These are phyloP conservation scores for Eruca vesicaria DNA, from an alignment of 441 rosid species.

Conservation along the genomic window DNA sequence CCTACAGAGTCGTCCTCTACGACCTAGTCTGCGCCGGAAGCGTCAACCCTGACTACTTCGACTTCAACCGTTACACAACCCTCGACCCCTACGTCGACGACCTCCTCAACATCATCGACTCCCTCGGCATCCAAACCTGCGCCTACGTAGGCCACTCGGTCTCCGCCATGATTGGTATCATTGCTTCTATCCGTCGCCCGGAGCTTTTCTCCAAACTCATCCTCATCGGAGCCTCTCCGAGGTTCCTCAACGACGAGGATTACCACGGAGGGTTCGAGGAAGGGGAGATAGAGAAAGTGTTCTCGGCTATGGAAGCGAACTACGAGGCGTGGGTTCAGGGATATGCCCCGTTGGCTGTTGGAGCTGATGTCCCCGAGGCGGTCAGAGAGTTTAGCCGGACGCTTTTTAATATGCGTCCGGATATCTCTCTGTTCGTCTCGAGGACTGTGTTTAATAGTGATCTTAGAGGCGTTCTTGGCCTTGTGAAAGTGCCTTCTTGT, in stretches of 20 bases:
- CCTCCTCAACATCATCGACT: slow-evolving; percentile 54
- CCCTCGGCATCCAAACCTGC: slow-evolving; percentile 49
- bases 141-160: slow-evolving; percentile 68
- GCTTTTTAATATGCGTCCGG: slow-evolving; percentile 72
- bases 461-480: slow-evolving; percentile 56
- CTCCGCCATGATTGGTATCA: slow-evolving; percentile 68
- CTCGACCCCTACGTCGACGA: slow-evolving; percentile 68
- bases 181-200: slow-evolving; percentile 68
- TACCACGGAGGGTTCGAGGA: slow-evolving; percentile 62
- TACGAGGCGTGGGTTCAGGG: slow-evolving; percentile 70
- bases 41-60: slow-evolving; percentile 65
- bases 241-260: slow-evolving; percentile 63
- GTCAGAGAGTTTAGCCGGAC: slow-evolving; percentile 73
- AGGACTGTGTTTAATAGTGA: slow-evolving; percentile 59
- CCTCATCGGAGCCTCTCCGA: slow-evolving; percentile 64
- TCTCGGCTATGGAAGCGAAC: slow-evolving; percentile 60
- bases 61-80: slow-evolving; percentile 52
- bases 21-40: slow-evolving; percentile 74
- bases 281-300: slow-evolving; percentile 50
- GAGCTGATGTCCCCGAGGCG: slow-evolving; percentile 68
- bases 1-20: slow-evolving; percentile 49
- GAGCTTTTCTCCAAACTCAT: slow-evolving; percentile 60
- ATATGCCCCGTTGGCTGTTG: slow-evolving; percentile 58
- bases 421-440: slow-evolving; percentile 55
- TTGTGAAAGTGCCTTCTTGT: slow-evolving; percentile 53